These are phyloP conservation scores for Nepenthes alata DNA, from an alignment of 179 eudicot genomes.

Conservation along the genomic window DNA sequence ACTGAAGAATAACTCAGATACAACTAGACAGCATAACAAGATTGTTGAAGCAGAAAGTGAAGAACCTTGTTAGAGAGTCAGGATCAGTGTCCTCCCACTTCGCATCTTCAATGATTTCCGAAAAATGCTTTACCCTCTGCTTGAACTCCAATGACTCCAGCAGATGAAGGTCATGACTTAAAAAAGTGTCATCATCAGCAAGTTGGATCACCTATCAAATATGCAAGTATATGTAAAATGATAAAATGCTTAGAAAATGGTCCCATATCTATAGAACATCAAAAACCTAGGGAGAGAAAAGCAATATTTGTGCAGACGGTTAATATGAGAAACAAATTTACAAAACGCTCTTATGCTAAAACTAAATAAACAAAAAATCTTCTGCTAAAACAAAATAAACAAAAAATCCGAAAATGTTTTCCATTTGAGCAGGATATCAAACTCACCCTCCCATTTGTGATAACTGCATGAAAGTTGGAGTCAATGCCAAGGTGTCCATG, in stretches of 20 bases:
- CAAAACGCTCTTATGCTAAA: not conserved
- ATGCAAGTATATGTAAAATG: not conserved
- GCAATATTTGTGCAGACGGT: not conserved
- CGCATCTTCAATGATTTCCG: constrained; percentile 60
- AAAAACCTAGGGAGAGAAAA: not conserved
- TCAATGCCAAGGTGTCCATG: constrained; percentile 57
- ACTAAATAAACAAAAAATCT: not conserved
- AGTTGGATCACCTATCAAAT: constrained; percentile 41
- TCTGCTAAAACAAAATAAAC: not conserved
- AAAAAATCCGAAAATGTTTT: not conserved
- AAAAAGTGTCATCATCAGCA: constrained; percentile 32
- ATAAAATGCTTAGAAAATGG: not conserved
- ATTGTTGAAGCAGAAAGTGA: constrained; percentile 1
- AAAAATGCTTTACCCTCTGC: constrained; percentile 72
- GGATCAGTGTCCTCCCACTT: constrained; percentile 81
- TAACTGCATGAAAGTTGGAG: constrained; percentile 54
- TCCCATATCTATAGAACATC: not conserved
- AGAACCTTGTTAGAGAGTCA: constrained; percentile 78
- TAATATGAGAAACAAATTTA: not conserved
- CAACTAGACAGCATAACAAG: not conserved
- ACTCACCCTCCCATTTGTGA: constrained; percentile 97
- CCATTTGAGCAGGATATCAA: not conserved
- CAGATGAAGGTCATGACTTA: constrained; percentile 78
- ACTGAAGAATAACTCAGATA: not conserved
- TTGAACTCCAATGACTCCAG: constrained; percentile 82